Evolutionary conservation across 495 filamentous ascomycete genomes (phyloP).

Genomic region (Podospora fimiseda): DNA sequence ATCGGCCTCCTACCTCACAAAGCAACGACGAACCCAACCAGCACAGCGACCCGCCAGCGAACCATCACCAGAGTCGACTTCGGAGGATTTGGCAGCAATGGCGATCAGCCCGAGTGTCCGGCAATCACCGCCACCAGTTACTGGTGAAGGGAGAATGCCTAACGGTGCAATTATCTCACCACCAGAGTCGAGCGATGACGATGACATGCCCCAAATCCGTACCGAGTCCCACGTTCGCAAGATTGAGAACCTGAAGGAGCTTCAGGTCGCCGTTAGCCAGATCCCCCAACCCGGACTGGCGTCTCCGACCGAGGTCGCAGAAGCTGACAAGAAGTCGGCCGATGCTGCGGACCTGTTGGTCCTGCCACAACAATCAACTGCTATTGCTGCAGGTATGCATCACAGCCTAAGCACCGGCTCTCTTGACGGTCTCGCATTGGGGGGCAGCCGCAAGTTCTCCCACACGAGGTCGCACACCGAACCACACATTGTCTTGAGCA

Average conservation of each 20-base stretch:
- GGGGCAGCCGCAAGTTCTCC: slow-evolving; percentile 42
- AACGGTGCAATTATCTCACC: slow-evolving; percentile 78
- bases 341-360: slow-evolving; percentile 30
- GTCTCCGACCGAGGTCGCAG: slow-evolving; percentile 48
- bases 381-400: slow-evolving; percentile 31
- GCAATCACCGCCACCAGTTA: slow-evolving; percentile 73
- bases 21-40: slow-evolving; percentile 44
- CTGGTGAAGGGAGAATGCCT: slow-evolving; percentile 60
- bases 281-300: slow-evolving; percentile 62
- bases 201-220: slow-evolving; percentile 46
- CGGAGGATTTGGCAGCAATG: slow-evolving; percentile 46
- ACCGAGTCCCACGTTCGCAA: slow-evolving; percentile 36
- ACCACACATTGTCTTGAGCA: slow-evolving; percentile 48
- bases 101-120: slow-evolving; percentile 51
- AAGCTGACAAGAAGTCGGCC: slow-evolving; percentile 11
- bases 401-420: slow-evolving; percentile 29
- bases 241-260: slow-evolving; percentile 62
- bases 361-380: slow-evolving; percentile 27
- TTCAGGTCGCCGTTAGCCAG: slow-evolving; percentile 74
- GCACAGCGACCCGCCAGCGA: slow-evolving; percentile 31
- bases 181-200: slow-evolving; percentile 88
- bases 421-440: slow-evolving; percentile 29
- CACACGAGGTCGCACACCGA: slow-evolving; percentile 87
- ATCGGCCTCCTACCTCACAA: slow-evolving; percentile 69
- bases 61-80: slow-evolving; percentile 39